Evolutionary conservation across 2,329 filamentous ascomycete genomes (phyloP).

Genomic region (Dothiorella sarmentorum): DNA sequence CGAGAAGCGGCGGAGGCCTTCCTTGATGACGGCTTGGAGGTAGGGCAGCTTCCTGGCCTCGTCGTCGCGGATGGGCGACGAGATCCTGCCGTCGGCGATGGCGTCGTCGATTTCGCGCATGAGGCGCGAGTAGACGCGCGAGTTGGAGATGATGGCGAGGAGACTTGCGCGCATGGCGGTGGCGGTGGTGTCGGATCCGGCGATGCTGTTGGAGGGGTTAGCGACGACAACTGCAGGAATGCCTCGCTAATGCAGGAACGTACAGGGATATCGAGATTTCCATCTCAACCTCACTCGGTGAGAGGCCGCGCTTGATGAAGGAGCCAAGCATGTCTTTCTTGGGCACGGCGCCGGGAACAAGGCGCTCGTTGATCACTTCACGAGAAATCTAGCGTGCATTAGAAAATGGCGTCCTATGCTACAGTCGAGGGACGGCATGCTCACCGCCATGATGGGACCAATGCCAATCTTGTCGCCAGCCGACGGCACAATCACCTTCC

Average conservation of each 20-base stretch:
- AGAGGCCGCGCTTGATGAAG: constrained; percentile 45
- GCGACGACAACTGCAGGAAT: background rate
- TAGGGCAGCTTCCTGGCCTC: constrained; percentile 43
- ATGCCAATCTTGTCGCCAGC: constrained; percentile 18
- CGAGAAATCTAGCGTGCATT: constrained; percentile 29
- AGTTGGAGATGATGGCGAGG: constrained; percentile 51
- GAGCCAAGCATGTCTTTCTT: constrained; percentile 52
- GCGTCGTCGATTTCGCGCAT: constrained; percentile 46
- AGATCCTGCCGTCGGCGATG: constrained; percentile 38
- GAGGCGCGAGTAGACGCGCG: constrained; percentile 45
- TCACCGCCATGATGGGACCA: constrained; percentile 22
- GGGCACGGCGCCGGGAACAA: constrained; percentile 43
- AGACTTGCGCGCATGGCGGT: constrained; percentile 53
- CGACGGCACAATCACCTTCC: constrained; percentile 3
- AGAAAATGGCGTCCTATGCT: background rate
- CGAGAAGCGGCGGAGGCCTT: constrained; percentile 46
- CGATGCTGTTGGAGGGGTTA: constrained; percentile 1
- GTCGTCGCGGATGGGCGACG: constrained; percentile 41
- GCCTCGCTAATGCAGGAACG: constrained; percentile 8
- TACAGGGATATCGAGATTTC: constrained; percentile 50
- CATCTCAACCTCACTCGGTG: constrained; percentile 41
- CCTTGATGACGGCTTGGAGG: constrained; percentile 46
- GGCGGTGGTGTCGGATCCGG: constrained; percentile 57
- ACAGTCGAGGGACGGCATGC: too few species aligned
- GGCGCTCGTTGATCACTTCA: constrained; percentile 47